Base-by-base conservation (phyloP, 441 rosid species). In the Gossypium laxum region DNA sequence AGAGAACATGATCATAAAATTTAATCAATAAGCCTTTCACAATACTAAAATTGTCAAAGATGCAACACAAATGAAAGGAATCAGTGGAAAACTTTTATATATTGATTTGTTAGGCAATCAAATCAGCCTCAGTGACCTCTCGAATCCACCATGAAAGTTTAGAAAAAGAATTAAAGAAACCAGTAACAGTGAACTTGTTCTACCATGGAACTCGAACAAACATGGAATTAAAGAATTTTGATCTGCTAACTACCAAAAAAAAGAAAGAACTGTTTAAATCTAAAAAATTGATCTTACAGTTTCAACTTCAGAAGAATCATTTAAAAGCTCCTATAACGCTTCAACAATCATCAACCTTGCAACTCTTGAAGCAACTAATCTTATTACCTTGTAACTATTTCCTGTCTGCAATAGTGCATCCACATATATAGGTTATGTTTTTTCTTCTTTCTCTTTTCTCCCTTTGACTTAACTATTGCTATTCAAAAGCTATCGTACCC, bases 1-100 rank as follows among this genome's bases (percentile, higher is more conserved):
- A 67, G 43, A 67, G 58, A 67, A 24, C 12, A 50, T 24, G 2
- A 14, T 26, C 28, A 48, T 67, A 67, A 67, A 67, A n/a, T 57
- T 57, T 47, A 47, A 6, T 28, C 14, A 21, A 61, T 32, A 32
- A 32, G 38, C 38, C 38, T 32, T 5, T 5, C 8, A 32, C 38
- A 32, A 32, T 5, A 5, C 38, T 32, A 32, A 32, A 32, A 32
- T 32, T 32, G 38, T 0, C 38, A 32, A 32, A 32, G 38, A 32
- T 32, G 38, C 38, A 32, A 32, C 38, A 32, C 3, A 61, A 61
- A 61, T 22, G 3, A 38, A 61, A 14, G 47, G 24, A 61, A 32
- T n/a, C 15, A 3, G 22, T 12, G 17, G 51, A 47, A 47, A 47
- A 47, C 38, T 47, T 12, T 47, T 47, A 47, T 47, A 47, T 56